Evolutionary conservation across 2,329 filamentous ascomycete species (phyloP), one percentile per base, ranked within the genome.

Genomic region (Cordyceps javanica): DNA sequence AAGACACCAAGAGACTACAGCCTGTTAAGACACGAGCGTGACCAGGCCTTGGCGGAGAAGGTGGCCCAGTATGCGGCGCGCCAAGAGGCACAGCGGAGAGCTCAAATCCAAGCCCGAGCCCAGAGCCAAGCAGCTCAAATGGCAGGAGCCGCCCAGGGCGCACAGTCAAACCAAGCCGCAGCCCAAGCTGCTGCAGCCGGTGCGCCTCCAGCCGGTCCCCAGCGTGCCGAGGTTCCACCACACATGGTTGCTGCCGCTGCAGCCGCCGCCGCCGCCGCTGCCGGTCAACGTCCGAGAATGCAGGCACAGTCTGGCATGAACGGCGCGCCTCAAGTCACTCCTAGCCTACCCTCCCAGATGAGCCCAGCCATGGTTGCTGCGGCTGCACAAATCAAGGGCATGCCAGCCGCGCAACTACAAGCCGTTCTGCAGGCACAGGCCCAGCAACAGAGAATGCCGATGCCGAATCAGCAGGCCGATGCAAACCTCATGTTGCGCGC

Each of bases 1-100:
- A 90, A 91, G 67, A 96, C 92, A 0, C 94, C 94, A 0, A 83
- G 90, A 65, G 91, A 97, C 63, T 96, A 97, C 69, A 97, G 92
- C 68, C 81, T 90, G 54, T 80, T 97, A 68, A 91, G 94, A 64
- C 87, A 88, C 74, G 93, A 97, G 68, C 85, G 90, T 45, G 93
- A 97, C 65, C 80, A 92, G 67, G 79, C 80, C 62, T 67, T 87
- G 58, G 79, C 79, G 21, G 82, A 87, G 68, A 80, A 81, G 66
- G 78, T 86, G 75, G 75, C 77, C 52, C 75, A 79, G 61, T 77
- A 76, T 62, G 74, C 77, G 54, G 77, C 79, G 62, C 82, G 87
- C 58, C 85, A 89, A 68, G 79, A 88, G 64, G 72, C 73, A 60
- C 75, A 80, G 61, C 74, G 82, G 68, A 76, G 80, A 72, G 73